phyloP scores from a whole-genome alignment of 305 asterid species.

The Withania somnifera region DNA sequence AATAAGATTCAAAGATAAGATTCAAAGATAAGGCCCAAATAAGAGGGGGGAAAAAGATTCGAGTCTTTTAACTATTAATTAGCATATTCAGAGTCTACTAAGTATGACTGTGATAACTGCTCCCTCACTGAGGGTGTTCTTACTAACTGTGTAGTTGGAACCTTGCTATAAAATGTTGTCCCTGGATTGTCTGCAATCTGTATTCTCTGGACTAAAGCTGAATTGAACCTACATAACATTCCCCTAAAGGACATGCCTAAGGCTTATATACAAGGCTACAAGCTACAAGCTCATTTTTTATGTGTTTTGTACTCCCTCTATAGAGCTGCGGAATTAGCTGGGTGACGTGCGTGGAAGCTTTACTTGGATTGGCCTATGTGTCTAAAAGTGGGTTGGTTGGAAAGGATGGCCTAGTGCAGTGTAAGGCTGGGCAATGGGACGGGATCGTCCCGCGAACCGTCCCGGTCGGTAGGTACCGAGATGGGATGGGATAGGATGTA shows the following conservation, averaged over 20 bases:
- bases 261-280: neutral
- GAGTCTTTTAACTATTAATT: neutral
- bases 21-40: too few species aligned
- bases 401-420: neutral
- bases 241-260: neutral
- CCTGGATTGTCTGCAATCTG: neutral
- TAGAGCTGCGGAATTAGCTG: neutral
- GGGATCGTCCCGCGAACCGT: too few species aligned
- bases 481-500: too few species aligned
- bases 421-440: too few species aligned
- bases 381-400: neutral
- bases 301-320: neutral
- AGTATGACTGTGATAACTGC: neutral
- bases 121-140: neutral
- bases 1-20: too few species aligned
- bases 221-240: neutral
- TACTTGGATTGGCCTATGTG: neutral
- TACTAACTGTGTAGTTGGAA: neutral
- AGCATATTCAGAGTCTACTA: neutral
- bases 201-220: neutral
- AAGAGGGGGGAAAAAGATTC: neutral
- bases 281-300: neutral
- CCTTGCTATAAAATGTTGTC: neutral
- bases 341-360: neutral
- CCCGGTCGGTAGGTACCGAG: too few species aligned